Percentiles rank a stretch among this genome's conserved stretches.
Evolutionary conservation across 2,329 filamentous ascomycete genomes (phyloP).

Genomic region (Cladosporium velox): DNA sequence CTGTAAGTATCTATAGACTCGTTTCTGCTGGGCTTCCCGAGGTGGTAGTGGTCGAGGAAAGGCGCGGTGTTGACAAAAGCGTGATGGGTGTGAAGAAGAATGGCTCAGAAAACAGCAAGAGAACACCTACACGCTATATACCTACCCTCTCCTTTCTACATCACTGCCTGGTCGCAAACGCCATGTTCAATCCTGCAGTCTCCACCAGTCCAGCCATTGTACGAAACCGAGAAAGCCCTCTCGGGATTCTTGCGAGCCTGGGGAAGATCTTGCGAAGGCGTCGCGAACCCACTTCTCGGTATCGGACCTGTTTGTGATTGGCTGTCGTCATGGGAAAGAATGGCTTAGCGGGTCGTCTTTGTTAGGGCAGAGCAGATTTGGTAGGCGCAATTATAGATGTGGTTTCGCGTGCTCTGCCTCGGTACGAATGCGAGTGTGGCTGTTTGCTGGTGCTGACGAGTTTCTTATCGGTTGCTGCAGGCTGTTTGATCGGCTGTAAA

Average conservation of each 20-base stretch:
- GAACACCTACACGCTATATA: slow-evolving; percentile 8
- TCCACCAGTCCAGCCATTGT: background rate
- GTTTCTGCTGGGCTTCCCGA: background rate
- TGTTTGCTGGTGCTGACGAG: slow-evolving; percentile 1
- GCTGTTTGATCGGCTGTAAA: background rate
- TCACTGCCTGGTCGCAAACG: slow-evolving; percentile 7
- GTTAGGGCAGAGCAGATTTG: background rate
- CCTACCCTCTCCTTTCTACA: background rate
- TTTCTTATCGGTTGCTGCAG: background rate
- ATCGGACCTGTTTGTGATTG: background rate
- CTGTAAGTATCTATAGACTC: background rate
- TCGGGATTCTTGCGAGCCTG: slow-evolving; percentile 8
- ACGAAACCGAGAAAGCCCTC: slow-evolving; percentile 9
- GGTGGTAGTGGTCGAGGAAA: background rate
- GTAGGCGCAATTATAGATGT: background rate
- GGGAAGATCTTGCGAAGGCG: slow-evolving; percentile 1
- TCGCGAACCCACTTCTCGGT: slow-evolving; percentile 9
- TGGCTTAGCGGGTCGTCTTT: background rate
- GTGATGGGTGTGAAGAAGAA: background rate
- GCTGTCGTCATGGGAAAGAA: background rate
- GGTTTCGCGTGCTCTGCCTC: background rate
- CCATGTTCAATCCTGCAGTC: background rate
- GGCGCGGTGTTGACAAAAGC: background rate
- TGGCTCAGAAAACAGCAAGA: background rate
- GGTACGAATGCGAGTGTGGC: background rate